Conservation (phyloP, 768 basidiomycete species). For the Rhodocollybia butyracea region DNA sequence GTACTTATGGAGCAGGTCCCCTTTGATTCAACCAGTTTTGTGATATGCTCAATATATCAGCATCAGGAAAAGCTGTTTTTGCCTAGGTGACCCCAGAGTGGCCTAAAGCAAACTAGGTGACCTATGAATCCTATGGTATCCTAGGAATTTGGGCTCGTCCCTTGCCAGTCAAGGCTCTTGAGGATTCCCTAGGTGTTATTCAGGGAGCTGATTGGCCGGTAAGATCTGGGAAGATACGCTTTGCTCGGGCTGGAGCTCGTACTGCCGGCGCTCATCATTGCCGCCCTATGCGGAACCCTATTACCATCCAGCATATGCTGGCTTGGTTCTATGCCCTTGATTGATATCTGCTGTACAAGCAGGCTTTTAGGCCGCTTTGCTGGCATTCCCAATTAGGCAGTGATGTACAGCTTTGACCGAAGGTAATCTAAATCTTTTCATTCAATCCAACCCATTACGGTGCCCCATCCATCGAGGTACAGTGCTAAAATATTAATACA, state of each 20-base stretch:
- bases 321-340: conserved; percentile 19
- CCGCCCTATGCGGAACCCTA: conserved; percentile 24
- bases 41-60: conserved; percentile 20
- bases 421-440: no score
- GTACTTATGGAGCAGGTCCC: conserved; percentile 28
- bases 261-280: conserved; percentile 15
- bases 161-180: conserved; percentile 32
- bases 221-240: conserved; percentile 14
- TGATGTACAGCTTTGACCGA: no score
- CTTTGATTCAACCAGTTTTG: conserved; percentile 32
- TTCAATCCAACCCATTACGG: no score
- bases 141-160: conserved; percentile 9
- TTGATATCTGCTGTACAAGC: conserved; percentile 22
- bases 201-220: conserved; percentile 34
- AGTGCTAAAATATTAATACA: no score
- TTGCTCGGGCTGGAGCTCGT: conserved; percentile 16
- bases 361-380: conserved; percentile 33
- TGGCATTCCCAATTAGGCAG: conserved; percentile 36
- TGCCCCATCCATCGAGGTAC: no score
- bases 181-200: conserved; percentile 27
- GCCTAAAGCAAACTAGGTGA: conserved; percentile 22
- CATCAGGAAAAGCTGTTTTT: conserved; percentile 24
- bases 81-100: no score
- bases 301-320: conserved; percentile 31
- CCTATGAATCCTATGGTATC: conserved; percentile 24